Evolutionary conservation across 2,329 filamentous ascomycete species (phyloP).

Genomic region (Onygenales sp.): DNA sequence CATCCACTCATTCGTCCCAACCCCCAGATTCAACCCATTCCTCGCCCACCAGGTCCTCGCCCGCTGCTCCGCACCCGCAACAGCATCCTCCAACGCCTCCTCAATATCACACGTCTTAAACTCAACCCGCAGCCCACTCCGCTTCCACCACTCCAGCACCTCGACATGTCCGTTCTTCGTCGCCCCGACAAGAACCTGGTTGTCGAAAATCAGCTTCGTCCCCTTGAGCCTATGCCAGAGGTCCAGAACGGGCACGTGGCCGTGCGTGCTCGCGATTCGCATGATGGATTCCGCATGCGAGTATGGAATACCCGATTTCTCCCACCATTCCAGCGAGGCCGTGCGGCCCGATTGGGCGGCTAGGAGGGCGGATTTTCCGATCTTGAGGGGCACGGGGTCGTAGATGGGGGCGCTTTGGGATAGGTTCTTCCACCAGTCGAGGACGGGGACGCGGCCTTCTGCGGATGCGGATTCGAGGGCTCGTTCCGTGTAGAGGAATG

Average conservation of each 20-base stretch:
- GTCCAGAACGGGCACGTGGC: slow-evolving; percentile 73
- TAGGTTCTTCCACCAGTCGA: slow-evolving; percentile 87
- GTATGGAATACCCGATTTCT: slow-evolving; percentile 67
- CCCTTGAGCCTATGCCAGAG: slow-evolving; percentile 70
- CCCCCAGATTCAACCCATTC: slow-evolving; percentile 71
- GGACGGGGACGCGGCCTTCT: slow-evolving; percentile 71
- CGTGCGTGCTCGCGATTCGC: slow-evolving; percentile 74
- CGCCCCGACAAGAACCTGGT: slow-evolving; percentile 73
- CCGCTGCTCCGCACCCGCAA: slow-evolving; percentile 59
- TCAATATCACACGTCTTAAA: slow-evolving; percentile 95
- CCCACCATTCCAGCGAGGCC: slow-evolving; percentile 79
- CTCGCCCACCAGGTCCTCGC: slow-evolving; percentile 81
- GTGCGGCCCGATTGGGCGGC: slow-evolving; percentile 75
- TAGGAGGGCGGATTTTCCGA: slow-evolving; percentile 73
- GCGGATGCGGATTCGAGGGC: slow-evolving; percentile 81
- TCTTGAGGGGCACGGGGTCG: slow-evolving; percentile 53
- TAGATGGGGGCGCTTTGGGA: slow-evolving; percentile 48
- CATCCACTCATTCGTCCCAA: slow-evolving; percentile 85
- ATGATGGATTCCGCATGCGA: slow-evolving; percentile 73
- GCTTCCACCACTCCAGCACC: slow-evolving; percentile 89
- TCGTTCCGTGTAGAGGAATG: slow-evolving; percentile 74
- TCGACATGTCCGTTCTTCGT: slow-evolving; percentile 78
- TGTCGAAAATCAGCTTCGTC: slow-evolving; percentile 70
- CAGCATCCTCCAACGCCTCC: slow-evolving; percentile 82
- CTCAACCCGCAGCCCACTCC: slow-evolving; percentile 62